Evolutionary conservation across 2,329 filamentous ascomycete species (phyloP).

Genomic region (Monosporascus sp.): DNA sequence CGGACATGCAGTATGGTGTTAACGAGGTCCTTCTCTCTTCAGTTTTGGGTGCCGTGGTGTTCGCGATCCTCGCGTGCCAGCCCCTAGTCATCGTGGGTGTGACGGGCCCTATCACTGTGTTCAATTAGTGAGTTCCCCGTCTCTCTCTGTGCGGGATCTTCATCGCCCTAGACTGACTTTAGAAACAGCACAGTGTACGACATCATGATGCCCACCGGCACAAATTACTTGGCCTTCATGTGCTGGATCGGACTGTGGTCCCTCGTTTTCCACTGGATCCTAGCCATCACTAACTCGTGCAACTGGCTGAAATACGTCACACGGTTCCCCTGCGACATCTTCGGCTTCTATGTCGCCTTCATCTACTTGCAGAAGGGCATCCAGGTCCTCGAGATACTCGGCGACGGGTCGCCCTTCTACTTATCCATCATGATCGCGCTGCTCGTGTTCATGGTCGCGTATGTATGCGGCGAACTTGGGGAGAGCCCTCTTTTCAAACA

Average conservation of each 20-base stretch:
- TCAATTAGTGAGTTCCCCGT: conserved; percentile 64
- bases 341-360: conserved; percentile 88
- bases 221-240: conserved; percentile 86
- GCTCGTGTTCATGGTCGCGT: conserved; percentile 72
- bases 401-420: conserved; percentile 63
- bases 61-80: conserved; percentile 73
- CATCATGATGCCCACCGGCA: conserved; percentile 71
- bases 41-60: conserved; percentile 76
- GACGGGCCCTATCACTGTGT: conserved; percentile 86
- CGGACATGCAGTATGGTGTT: conserved; percentile 76
- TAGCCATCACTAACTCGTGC: conserved; percentile 80
- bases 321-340: conserved; percentile 87
- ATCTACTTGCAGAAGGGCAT: conserved; percentile 91
- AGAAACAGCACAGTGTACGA: conserved; percentile 69
- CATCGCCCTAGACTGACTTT: background rate
- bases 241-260: conserved; percentile 89
- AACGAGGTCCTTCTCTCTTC: conserved; percentile 88
- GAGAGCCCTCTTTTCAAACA: conserved; percentile 67
- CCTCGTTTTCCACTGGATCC: conserved; percentile 75
- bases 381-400: conserved; percentile 75
- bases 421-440: conserved; percentile 72
- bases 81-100: conserved; percentile 88
- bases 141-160: background rate
- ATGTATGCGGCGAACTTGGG: conserved; percentile 67
- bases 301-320: conserved; percentile 87